Conservation (phyloP, 2,329 filamentous ascomycete species). For the Pseudogymnoascus sp. region DNA sequence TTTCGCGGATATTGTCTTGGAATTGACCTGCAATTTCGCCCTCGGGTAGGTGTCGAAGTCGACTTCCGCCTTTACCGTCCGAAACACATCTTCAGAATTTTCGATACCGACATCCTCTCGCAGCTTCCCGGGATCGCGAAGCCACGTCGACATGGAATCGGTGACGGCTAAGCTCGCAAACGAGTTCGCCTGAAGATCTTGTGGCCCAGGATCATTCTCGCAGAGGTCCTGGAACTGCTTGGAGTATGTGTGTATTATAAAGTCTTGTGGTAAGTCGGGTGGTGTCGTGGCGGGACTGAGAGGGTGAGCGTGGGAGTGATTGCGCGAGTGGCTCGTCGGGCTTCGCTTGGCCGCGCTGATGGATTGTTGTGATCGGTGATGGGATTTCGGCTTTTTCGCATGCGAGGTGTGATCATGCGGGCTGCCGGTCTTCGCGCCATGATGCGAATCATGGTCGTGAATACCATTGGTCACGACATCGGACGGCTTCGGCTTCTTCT, state of each 20-base stretch:
- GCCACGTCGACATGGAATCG: constrained; percentile 68
- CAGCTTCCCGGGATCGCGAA: constrained; percentile 64
- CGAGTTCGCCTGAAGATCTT: constrained; percentile 62
- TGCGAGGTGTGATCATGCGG: constrained; percentile 46
- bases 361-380: constrained; percentile 71
- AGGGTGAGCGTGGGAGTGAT: constrained; percentile 49
- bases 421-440: constrained; percentile 41
- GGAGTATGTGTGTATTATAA: constrained; percentile 61
- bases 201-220: constrained; percentile 51
- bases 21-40: constrained; percentile 24
- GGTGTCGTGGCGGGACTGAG: constrained; percentile 72
- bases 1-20: constrained; percentile 18
- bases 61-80: constrained; percentile 29
- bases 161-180: constrained; percentile 70
- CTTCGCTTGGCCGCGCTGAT: constrained; percentile 58
- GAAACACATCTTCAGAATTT: constrained; percentile 55
- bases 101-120: constrained; percentile 59
- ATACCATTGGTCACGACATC: constrained; percentile 62
- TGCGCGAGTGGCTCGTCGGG: constrained; percentile 54
- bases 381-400: constrained; percentile 72
- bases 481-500: constrained; percentile 74
- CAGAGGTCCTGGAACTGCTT: constrained; percentile 68
- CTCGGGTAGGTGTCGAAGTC: constrained; percentile 21
- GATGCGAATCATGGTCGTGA: constrained; percentile 39
- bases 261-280: constrained; percentile 54